Conservation (phyloP, 2,329 filamentous ascomycete species). For the Teratosphaeria nubilosa region DNA sequence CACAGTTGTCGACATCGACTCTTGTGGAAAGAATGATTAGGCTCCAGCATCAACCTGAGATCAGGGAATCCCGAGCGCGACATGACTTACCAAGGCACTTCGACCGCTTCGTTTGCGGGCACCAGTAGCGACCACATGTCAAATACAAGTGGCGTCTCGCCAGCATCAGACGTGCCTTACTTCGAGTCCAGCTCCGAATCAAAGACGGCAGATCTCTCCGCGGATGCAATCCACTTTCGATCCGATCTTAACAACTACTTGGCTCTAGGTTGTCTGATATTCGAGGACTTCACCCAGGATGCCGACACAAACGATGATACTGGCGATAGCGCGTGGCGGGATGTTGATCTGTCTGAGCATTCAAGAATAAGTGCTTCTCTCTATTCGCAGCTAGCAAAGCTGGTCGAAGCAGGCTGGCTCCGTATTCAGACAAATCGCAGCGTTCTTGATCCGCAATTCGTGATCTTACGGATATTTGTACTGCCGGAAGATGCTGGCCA, state of each 20-base stretch:
- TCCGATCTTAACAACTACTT: slow-evolving; percentile 15
- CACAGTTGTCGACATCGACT: neutral
- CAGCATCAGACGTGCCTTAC: neutral
- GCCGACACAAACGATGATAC: neutral
- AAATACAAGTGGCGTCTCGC: neutral
- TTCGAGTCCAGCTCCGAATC: neutral
- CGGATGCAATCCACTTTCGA: slow-evolving; percentile 1
- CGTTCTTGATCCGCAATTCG: neutral
- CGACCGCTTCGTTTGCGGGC: neutral
- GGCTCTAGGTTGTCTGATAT: slow-evolving; percentile 15
- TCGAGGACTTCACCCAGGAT: slow-evolving; percentile 5
- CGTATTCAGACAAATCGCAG: slow-evolving; percentile 7
- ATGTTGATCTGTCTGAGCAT: neutral
- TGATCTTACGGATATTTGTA: slow-evolving; percentile 17
- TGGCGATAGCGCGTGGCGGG: neutral
- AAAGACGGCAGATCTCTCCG: neutral
- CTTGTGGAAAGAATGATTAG: neutral
- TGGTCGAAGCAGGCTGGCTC: slow-evolving; percentile 8
- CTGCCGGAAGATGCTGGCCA: slow-evolving; percentile 44
- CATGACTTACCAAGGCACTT: neutral
- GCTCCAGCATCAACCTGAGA: neutral
- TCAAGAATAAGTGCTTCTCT: neutral
- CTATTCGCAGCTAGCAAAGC: slow-evolving; percentile 1
- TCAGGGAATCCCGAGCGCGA: neutral
- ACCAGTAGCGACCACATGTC: neutral